Conservation (phyloP, 2,329 filamentous ascomycete genomes). For the Fusarium zealandicum region DNA sequence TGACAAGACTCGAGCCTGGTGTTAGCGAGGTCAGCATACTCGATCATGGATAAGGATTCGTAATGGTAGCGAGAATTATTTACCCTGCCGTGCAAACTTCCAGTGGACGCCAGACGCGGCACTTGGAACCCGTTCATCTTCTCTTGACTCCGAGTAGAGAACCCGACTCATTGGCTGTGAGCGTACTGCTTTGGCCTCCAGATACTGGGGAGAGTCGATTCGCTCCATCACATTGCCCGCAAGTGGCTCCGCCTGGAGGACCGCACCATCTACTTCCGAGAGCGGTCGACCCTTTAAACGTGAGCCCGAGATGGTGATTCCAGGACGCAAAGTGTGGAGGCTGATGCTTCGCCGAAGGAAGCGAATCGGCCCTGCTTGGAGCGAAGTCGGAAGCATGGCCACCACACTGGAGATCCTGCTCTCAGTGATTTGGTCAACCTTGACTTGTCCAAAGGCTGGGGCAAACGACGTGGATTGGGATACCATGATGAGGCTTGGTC, state of each 20-base stretch:
- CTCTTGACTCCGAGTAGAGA: slow-evolving; percentile 36
- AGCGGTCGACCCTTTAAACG: slow-evolving; percentile 27
- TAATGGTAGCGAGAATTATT: neutral
- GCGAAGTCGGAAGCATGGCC: slow-evolving; percentile 59
- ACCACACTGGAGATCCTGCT: slow-evolving; percentile 57
- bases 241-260: slow-evolving; percentile 14
- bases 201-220: slow-evolving; percentile 1
- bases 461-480: slow-evolving; percentile 26
- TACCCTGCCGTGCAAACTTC: slow-evolving; percentile 47
- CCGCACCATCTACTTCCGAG: slow-evolving; percentile 30
- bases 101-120: slow-evolving; percentile 45
- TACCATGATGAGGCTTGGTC: slow-evolving; percentile 17
- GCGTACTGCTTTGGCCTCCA: slow-evolving; percentile 9
- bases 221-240: slow-evolving; percentile 25
- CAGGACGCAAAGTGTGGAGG: slow-evolving; percentile 38
- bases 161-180: slow-evolving; percentile 37
- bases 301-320: slow-evolving; percentile 19
- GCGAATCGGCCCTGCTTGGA: slow-evolving; percentile 59
- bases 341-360: slow-evolving; percentile 55
- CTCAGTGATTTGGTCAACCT: slow-evolving; percentile 44
- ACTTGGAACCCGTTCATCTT: slow-evolving; percentile 32
- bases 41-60: neutral
- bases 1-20: slow-evolving; percentile 40
- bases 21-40: slow-evolving; percentile 6
- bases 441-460: slow-evolving; percentile 40